Conservation (phyloP, 1,139 yeast species). For the Lodderomyces beijingensis region DNA sequence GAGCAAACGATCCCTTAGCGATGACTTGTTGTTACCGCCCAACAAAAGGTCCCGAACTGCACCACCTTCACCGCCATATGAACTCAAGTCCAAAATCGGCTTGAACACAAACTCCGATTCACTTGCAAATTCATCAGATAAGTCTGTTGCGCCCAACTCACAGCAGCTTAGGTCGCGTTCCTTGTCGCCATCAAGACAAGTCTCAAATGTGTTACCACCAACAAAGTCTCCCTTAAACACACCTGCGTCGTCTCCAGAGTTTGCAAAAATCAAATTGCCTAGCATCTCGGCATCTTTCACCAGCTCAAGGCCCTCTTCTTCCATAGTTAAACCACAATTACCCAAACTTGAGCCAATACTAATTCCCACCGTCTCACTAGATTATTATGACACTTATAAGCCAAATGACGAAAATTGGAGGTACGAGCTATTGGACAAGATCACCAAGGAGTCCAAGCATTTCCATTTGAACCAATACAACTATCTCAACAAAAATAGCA, state of each 20-base stretch:
- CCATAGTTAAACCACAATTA: slow-evolving; percentile 17
- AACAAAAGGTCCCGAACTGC: slow-evolving; percentile 47
- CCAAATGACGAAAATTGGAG: slow-evolving; percentile 49
- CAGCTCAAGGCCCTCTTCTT: slow-evolving; percentile 15
- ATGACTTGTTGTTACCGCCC: slow-evolving; percentile 12
- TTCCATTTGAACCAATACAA: slow-evolving; percentile 28
- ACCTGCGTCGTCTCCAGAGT: slow-evolving; percentile 17
- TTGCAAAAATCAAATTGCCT: slow-evolving; percentile 23
- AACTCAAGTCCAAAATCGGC: neutral
- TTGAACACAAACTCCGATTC: slow-evolving; percentile 3
- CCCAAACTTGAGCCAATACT: slow-evolving; percentile 27
- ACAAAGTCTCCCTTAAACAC: slow-evolving; percentile 27
- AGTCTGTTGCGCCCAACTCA: neutral
- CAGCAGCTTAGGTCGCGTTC: slow-evolving; percentile 25
- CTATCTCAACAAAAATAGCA: slow-evolving; percentile 23
- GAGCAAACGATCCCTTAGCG: slow-evolving; percentile 27
- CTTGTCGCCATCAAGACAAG: slow-evolving; percentile 30
- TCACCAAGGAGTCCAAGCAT: slow-evolving; percentile 28
- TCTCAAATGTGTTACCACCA: no score
- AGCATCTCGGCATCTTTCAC: slow-evolving; percentile 39
- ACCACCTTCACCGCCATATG: slow-evolving; percentile 39
- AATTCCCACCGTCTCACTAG: slow-evolving; percentile 44
- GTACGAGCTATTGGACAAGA: slow-evolving; percentile 37
- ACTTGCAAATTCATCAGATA: neutral
- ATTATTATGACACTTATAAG: slow-evolving; percentile 45